A percentile compares a stretch with the other conserved stretches of the same genome.
Evolutionary conservation across 2,329 filamentous ascomycete species (phyloP).

Genomic region (Pseudogymnoascus sp.): DNA sequence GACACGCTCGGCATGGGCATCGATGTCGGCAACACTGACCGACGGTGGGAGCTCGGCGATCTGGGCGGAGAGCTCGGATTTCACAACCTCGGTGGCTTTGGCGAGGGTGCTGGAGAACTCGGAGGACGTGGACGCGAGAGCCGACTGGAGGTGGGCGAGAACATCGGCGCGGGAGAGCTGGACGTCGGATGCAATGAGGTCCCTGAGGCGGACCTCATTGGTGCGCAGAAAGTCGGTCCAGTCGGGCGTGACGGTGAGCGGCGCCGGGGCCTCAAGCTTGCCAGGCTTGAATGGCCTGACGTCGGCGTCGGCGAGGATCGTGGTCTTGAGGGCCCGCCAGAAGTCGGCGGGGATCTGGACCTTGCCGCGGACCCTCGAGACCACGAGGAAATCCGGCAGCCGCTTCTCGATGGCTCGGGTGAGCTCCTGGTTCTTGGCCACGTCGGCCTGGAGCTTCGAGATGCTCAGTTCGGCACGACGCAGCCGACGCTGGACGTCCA

Average conservation of each 20-base stretch:
- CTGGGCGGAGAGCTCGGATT: not conserved
- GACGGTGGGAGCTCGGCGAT: not conserved
- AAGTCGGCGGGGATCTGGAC: slow-evolving; percentile 51
- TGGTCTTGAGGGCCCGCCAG: slow-evolving; percentile 53
- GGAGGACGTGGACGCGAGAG: not conserved
- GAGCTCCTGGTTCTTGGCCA: slow-evolving; percentile 26
- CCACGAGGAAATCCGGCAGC: slow-evolving; percentile 49
- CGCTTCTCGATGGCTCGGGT: slow-evolving; percentile 34
- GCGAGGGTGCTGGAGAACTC: not conserved
- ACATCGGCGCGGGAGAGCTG: slow-evolving; percentile 16
- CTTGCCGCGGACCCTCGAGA: slow-evolving; percentile 45
- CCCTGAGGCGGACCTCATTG: slow-evolving; percentile 35
- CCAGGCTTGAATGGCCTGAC: not conserved
- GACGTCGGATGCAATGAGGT: slow-evolving; percentile 32
- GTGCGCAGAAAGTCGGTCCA: slow-evolving; percentile 37
- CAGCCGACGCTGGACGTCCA: slow-evolving; percentile 18
- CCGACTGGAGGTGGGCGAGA: not conserved
- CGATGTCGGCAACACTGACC: not conserved
- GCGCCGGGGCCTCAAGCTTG: not conserved
- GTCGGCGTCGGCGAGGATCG: slow-evolving; percentile 38
- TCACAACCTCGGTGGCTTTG: not conserved
- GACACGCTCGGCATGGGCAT: not conserved
- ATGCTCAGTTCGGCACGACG: not conserved
- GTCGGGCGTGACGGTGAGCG: not conserved
- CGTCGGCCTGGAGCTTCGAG: slow-evolving; percentile 18